Evolutionary conservation across 129 eudicot genomes (phyloP).

Genomic region (Erigeron canadensis): DNA sequence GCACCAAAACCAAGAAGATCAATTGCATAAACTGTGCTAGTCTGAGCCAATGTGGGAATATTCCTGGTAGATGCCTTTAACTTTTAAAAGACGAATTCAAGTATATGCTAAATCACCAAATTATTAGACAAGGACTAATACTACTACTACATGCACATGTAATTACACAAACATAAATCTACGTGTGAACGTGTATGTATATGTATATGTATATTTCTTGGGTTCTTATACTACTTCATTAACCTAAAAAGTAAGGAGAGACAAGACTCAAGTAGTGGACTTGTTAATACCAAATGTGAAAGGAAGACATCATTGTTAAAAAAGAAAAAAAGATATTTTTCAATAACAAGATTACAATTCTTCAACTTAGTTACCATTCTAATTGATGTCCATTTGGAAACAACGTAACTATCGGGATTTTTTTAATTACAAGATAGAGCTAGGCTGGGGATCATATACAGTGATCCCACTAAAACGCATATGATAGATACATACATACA

Average conservation of each 20-base stretch:
- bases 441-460: no score
- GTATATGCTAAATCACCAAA: conserved; percentile 13
- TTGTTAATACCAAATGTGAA: not conserved
- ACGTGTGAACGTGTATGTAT: not conserved
- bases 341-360: no score
- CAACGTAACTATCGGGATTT: no score
- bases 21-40: conserved; percentile 64
- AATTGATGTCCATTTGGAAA: no score
- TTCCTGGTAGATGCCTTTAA: conserved; percentile 48
- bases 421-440: no score
- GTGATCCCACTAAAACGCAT: no score
- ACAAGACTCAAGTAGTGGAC: not conserved
- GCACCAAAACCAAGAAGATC: conserved; percentile 98
- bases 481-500: no score
- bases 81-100: not conserved
- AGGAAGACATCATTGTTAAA: no score
- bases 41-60: conserved; percentile 61
- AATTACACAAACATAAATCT: no score
- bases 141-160: not conserved
- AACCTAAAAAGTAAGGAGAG: no score
- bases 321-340: no score
- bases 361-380: no score
- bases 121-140: not conserved
- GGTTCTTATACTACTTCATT: not conserved
- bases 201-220: not conserved